Base-by-base conservation (phyloP, 208 protist genomes). In the Trypanosoma boissoni region DNA sequence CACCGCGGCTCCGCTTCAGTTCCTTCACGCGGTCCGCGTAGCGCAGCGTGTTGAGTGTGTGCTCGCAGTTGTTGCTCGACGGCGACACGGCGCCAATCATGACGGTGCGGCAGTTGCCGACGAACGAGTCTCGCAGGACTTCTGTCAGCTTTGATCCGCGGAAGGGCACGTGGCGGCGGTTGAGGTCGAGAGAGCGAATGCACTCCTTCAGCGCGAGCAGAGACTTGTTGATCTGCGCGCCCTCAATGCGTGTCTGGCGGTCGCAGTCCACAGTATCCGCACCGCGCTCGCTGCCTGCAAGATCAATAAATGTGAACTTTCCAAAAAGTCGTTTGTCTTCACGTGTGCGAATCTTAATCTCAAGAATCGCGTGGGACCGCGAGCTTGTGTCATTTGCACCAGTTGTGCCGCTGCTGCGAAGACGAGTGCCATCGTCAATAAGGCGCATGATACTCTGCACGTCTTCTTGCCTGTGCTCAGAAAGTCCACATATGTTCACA, bases 41-140 rank as follows among this genome's bases (percentile, higher is more conserved):
- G 16, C 97, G 87, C 21, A 99, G 74, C 6, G 98, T 99, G 78
- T 99, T 99, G 31, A 97, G 79, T 2, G 94, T 98, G 79, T 99
- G 91, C 61, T 99, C 98, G 45, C 72, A 83, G 36, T 83, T 92
- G 12, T 68, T 44, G n/a, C 75, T 82, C 53, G 76, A 86, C 12
- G 97, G 96, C 0, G 95, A 91, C 14, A 98, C 76, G 24, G 79
- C 95, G 18, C 94, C 96, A 64, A 98, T 97, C 95, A 98, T 98
- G 23, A 97, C 82, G 10, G 93, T 98, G 26, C 88, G 83, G 67
- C 86, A 94, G 52, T 98, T 96, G 6, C 97, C 97, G 1, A 94
- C 86, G 68, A 99, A 98, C 36, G 88, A 97, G 74, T 99, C 91
- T 18, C 94, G 88, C 18, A 98, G 72, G 37, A 98, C 88, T 63